Evolutionary conservation across 257 asterid species (phyloP).

Genomic region (Lithospermum erythrorhizon): DNA sequence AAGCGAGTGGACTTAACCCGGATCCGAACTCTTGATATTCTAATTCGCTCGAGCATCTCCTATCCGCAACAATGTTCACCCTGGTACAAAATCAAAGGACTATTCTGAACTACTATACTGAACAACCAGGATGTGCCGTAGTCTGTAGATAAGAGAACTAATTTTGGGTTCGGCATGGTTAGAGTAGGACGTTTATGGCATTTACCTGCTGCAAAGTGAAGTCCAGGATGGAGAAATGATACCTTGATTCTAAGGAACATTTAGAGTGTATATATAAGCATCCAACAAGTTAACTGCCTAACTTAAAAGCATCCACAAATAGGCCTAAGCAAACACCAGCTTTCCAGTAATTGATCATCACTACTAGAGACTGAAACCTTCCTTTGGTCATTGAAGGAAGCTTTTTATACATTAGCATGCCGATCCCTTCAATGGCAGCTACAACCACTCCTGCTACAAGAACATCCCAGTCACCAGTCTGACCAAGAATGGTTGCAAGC

Average conservation of each 20-base stretch:
- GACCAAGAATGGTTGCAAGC: slow-evolving; percentile 87
- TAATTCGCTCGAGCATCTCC: background rate
- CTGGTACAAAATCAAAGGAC: background rate
- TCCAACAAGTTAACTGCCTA: slow-evolving; percentile 56
- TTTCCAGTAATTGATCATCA: slow-evolving; percentile 88
- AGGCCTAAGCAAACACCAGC: slow-evolving; percentile 95
- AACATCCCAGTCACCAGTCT: slow-evolving; percentile 98
- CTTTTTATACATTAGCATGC: slow-evolving; percentile 85
- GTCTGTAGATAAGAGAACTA: background rate
- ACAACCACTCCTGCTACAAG: slow-evolving; percentile 87
- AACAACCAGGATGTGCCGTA: background rate
- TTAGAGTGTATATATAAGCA: background rate
- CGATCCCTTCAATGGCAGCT: slow-evolving; percentile 93
- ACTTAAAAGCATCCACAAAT: slow-evolving; percentile 94
- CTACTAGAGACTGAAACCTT: slow-evolving; percentile 61
- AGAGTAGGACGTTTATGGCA: too few species aligned
- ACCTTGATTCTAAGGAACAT: background rate
- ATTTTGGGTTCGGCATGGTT: too few species aligned
- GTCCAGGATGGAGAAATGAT: too few species aligned
- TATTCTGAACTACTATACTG: background rate
- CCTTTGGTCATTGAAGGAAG: slow-evolving; percentile 33
- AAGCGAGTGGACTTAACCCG: background rate
- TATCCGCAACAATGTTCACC: background rate
- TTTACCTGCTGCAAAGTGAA: too few species aligned
- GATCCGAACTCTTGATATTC: background rate